A percentile compares a stretch with the other conserved stretches of the same genome.
Evolutionary conservation across 23 red algal genomes (phyloP).

Genomic region (Gracilariopsis chorda): DNA sequence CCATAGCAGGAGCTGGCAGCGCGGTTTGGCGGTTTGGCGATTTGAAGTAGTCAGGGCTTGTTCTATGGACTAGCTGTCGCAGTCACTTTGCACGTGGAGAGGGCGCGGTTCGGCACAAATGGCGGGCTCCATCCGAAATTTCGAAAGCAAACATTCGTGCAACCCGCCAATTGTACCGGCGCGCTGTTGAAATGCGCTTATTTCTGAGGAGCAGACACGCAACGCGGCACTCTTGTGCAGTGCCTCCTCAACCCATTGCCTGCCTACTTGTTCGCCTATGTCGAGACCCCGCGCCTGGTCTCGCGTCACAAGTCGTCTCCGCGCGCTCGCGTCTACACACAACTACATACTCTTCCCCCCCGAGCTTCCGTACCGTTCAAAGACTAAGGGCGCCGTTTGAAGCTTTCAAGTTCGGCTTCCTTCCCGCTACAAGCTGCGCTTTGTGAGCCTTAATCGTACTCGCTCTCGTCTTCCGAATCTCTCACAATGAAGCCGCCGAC

Average conservation of each 20-base stretch:
- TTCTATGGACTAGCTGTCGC: no score
- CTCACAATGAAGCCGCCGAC: conserved; percentile 7
- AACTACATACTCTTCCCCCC: no score
- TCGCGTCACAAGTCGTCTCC: background rate
- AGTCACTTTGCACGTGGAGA: no score
- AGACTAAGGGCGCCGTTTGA: no score
- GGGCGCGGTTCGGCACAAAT: no score
- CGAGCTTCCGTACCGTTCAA: no score
- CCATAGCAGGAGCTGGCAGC: no score
- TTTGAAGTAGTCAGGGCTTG: no score
- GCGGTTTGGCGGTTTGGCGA: no score
- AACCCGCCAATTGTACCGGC: conserved; percentile 5
- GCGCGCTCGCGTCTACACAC: background rate
- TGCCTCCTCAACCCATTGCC: background rate
- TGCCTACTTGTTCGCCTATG: background rate
- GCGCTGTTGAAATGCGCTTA: background rate
- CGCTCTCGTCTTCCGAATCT: background rate
- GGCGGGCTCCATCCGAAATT: conserved; percentile 29
- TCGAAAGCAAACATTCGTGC: conserved; percentile 33
- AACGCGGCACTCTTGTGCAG: background rate
- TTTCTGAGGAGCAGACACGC: background rate
- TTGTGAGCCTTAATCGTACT: no score
- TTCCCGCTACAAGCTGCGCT: no score
- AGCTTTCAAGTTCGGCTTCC: no score
- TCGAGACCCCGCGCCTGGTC: background rate